Evolutionary conservation across 768 basidiomycete genomes (phyloP).

Genomic region (Mycena filopes): DNA sequence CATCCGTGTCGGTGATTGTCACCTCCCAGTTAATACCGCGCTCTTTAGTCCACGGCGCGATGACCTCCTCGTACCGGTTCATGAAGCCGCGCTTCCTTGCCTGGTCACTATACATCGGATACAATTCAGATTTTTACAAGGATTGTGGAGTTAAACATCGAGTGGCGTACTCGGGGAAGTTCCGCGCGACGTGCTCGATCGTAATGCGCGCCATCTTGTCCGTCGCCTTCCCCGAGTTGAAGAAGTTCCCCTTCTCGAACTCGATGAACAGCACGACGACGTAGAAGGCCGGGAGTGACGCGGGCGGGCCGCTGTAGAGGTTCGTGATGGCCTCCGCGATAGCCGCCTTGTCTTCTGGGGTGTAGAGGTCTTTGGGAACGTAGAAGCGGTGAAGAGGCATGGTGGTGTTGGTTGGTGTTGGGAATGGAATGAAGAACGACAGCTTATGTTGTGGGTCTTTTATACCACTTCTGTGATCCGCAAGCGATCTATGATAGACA

Average conservation of each 20-base stretch:
- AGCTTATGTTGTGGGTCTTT: too few species aligned
- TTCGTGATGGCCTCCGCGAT: constrained; percentile 29
- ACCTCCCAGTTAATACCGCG: constrained; percentile 35
- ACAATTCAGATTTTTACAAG: not conserved
- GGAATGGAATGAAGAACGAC: too few species aligned
- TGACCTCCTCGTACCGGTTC: constrained; percentile 24
- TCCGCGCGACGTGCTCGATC: constrained; percentile 33
- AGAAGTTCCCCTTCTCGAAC: constrained; percentile 22
- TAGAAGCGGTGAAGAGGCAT: constrained; percentile 37
- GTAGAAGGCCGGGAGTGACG: constrained; percentile 31
- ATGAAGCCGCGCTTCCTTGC: constrained; percentile 20
- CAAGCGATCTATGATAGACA: too few species aligned
- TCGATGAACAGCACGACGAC: constrained; percentile 37
- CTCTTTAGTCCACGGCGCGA: constrained; percentile 30
- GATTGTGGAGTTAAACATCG: not conserved
- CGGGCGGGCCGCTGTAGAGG: constrained; percentile 7
- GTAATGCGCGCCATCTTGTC: constrained; percentile 25
- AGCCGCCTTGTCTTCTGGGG: constrained; percentile 30
- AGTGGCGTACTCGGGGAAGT: constrained; percentile 21
- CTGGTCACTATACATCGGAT: constrained; percentile 1
- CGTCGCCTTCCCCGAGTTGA: constrained; percentile 26
- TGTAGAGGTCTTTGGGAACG: constrained; percentile 30
- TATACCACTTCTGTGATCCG: too few species aligned
- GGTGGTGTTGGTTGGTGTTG: too few species aligned
- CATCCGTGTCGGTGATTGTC: constrained; percentile 26